Conservation (phyloP, 106 monocot genomes). For the Acorus gramineus region DNA sequence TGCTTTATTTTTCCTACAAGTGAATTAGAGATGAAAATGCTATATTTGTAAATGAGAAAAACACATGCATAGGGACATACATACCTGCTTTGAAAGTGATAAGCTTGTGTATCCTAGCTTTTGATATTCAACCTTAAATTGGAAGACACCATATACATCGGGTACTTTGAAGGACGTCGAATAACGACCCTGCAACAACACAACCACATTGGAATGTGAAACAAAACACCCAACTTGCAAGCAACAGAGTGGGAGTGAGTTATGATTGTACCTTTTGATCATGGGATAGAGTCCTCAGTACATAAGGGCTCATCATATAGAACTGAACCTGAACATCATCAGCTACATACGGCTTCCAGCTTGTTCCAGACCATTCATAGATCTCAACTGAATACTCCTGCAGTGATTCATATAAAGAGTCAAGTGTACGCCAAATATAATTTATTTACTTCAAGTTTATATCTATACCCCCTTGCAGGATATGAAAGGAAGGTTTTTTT, state of each 20-base stretch:
- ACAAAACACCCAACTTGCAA: neutral
- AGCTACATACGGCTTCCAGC: slow-evolving; percentile 77
- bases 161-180: slow-evolving; percentile 92
- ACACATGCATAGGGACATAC: slow-evolving; percentile 1
- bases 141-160: slow-evolving; percentile 99
- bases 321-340: slow-evolving; percentile 98
- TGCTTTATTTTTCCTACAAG: neutral
- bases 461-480: too few species aligned
- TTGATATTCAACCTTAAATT: slow-evolving; percentile 92
- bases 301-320: slow-evolving; percentile 99
- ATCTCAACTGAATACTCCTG: slow-evolving; percentile 94
- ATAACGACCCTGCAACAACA: slow-evolving; percentile 55
- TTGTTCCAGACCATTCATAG: slow-evolving; percentile 89
- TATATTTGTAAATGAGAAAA: neutral
- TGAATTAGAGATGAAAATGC: neutral
- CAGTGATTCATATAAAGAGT: slow-evolving; percentile 5
- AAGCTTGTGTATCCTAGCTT: slow-evolving; percentile 85
- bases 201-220: too few species aligned
- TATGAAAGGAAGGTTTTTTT: too few species aligned
- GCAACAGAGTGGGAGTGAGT: neutral
- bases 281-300: slow-evolving; percentile 70
- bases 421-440: neutral
- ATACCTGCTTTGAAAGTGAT: slow-evolving; percentile 84
- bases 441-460: too few species aligned
- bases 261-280: slow-evolving; percentile 47